A percentile compares a stretch with the other conserved stretches of the same genome.
Conservation (phyloP, 164 flowering plant genomes). For the Amborella trichopoda region DNA sequence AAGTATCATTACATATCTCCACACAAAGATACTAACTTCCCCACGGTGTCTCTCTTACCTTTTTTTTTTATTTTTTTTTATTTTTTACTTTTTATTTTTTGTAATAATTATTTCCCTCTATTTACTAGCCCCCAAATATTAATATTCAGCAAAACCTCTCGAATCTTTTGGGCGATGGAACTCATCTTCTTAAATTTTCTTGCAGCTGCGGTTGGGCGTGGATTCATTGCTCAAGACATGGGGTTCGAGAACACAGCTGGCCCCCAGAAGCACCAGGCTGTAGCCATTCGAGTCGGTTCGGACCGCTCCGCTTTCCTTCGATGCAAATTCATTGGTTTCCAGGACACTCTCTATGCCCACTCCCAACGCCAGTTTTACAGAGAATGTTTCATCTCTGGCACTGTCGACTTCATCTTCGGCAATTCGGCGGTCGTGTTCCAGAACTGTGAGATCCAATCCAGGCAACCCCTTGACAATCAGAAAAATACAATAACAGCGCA, state of each 20-base stretch:
- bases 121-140: too few relatives aligned
- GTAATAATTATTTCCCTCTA: neutral
- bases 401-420: conserved; percentile 83
- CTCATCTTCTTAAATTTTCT: too few relatives aligned
- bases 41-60: too few relatives aligned
- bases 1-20: too few relatives aligned
- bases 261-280: conserved; percentile 66
- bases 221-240: conserved; percentile 63
- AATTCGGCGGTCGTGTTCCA: conserved; percentile 62
- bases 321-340: conserved; percentile 57
- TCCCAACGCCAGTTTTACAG: conserved; percentile 77
- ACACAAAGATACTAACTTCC: too few relatives aligned
- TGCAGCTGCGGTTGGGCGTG: conserved; percentile 54
- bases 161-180: too few relatives aligned
- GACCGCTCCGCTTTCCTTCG: conserved; percentile 47
- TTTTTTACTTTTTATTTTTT: neutral
- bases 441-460: conserved; percentile 48
- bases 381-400: conserved; percentile 58
- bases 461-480: conserved; percentile 53
- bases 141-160: too few relatives aligned
- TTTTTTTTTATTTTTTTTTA: neutral
- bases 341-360: conserved; percentile 79
- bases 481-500: conserved; percentile 74
- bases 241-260: conserved; percentile 66
- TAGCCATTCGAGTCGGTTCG: conserved; percentile 61